These are phyloP conservation scores for Nicotiana paniculata DNA, from an alignment of 257 asterid genomes.

Conservation along the genomic window DNA sequence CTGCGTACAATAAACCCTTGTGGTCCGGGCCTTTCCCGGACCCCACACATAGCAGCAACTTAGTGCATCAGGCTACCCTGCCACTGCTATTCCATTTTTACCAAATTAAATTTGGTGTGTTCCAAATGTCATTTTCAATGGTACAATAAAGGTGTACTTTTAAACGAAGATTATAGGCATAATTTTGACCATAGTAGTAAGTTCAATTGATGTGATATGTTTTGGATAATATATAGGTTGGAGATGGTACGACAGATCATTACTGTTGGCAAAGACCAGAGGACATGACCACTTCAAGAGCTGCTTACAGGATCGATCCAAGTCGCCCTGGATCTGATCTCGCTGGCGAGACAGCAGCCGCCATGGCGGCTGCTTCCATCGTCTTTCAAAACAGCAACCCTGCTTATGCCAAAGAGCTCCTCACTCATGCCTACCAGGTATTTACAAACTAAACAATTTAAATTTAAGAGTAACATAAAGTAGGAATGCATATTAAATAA, in stretches of 20 bases:
- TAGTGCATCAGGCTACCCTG: too few species aligned
- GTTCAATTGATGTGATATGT: not conserved
- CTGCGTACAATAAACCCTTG: too few species aligned
- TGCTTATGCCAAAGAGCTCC: slow-evolving; percentile 65
- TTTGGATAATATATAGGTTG: slow-evolving; percentile 46
- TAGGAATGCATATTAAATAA: not conserved
- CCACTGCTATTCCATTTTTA: not conserved
- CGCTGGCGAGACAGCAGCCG: slow-evolving; percentile 96
- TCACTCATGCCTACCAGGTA: slow-evolving; percentile 76
- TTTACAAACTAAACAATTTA: not conserved
- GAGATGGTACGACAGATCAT: slow-evolving; percentile 91
- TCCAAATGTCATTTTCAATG: not conserved
- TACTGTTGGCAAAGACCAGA: slow-evolving; percentile 96
- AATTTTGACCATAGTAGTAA: not conserved
- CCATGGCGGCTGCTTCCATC: slow-evolving; percentile 90
- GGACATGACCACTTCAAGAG: slow-evolving; percentile 87
- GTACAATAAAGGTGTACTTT: not conserved
- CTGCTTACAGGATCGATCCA: slow-evolving; percentile 71
- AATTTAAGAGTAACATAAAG: not conserved
- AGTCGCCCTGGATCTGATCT: slow-evolving; percentile 87
- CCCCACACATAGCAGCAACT: fast-evolving
- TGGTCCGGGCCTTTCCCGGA: too few species aligned
- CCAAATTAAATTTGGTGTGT: not conserved
- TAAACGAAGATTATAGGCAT: not conserved
- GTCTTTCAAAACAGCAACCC: slow-evolving; percentile 63